A percentile compares a stretch with the other conserved stretches of the same genome.
phyloP scores from a whole-genome alignment of 148 eudicot genomes.

The Arbutus unedo region DNA sequence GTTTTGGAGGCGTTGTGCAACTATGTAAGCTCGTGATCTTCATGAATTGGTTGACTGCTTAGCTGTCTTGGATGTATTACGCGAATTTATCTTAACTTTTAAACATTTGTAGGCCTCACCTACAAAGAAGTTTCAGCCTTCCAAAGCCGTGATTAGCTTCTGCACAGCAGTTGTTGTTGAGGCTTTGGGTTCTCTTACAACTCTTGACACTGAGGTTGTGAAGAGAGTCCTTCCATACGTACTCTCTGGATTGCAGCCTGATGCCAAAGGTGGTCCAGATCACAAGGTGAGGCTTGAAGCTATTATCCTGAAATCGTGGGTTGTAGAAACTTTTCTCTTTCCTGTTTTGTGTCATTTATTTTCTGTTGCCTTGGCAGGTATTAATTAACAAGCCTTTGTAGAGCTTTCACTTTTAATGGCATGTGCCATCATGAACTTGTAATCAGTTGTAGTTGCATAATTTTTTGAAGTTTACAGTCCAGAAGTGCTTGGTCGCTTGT shows the following conservation, averaged over 20 bases:
- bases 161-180: constrained; percentile 82
- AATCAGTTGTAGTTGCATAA: neutral
- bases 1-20: constrained; percentile 67
- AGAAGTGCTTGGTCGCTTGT: neutral
- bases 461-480: neutral
- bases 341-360: neutral
- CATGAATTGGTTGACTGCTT: neutral
- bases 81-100: neutral
- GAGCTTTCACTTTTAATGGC: neutral
- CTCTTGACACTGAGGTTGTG: constrained; percentile 56
- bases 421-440: neutral
- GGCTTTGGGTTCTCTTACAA: constrained; percentile 52
- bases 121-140: constrained; percentile 61
- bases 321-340: neutral
- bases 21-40: constrained; percentile 36
- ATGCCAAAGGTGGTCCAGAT: constrained; percentile 48
- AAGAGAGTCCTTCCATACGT: constrained; percentile 75
- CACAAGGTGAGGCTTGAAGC: constrained; percentile 46
- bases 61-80: neutral
- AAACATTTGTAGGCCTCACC: constrained; percentile 46
- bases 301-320: neutral
- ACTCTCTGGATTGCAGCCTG: constrained; percentile 56
- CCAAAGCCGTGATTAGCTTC: constrained; percentile 57
- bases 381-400: neutral
- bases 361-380: neutral